Evolutionary conservation across 1,284 basidiomycete species (phyloP), one percentile per base, ranked within the genome.

Genomic region (Blastosporella zonata): DNA sequence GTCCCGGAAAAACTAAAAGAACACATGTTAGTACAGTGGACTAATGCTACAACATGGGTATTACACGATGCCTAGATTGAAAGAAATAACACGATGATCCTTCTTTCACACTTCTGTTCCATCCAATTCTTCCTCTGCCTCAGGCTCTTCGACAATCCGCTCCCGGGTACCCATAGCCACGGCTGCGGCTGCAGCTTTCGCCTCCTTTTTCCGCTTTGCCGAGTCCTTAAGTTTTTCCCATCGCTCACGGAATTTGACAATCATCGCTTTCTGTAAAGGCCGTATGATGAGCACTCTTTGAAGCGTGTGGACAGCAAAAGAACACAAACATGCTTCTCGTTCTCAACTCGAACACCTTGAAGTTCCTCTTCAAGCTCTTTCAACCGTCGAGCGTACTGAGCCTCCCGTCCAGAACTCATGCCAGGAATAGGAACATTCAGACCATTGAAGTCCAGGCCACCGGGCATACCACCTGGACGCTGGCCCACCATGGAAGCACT

Each of bases 201-300:
- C 87, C 62, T 90, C 87, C 64, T 90, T 90, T 71, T 93, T 93
- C 50, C 84, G 82, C 63, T 84, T 87, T 12, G 90, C 87, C 22
- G 84, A 87, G 56, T 89, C 83, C 64, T 94, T 94, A 54, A 95
- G 71, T 64, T 90, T 91, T 59, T 92, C 89, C 85, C 91, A 93
- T 50, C 88, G 76, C 63, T 87, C 90, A 39, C 86, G 82, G 70
- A 91, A 94, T 61, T 89, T 88, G 13, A 78, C 75, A 55, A 93
- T 86, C 76, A 91, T 87, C 12, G 78, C 75, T 79, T 85, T 86
- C 90, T 93, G 67, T 55, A 53, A 52, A 47, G 50, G 21, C 6
- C 13, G 21, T 38, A 47, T 40, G 48, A 45, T 40, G 13, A 49
- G n/a, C 13, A 44, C 47, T 50, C 53, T 3, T 10, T 29, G 17